Evolutionary conservation across 768 basidiomycete species (phyloP).

Genomic region (Lyophyllum atratum): DNA sequence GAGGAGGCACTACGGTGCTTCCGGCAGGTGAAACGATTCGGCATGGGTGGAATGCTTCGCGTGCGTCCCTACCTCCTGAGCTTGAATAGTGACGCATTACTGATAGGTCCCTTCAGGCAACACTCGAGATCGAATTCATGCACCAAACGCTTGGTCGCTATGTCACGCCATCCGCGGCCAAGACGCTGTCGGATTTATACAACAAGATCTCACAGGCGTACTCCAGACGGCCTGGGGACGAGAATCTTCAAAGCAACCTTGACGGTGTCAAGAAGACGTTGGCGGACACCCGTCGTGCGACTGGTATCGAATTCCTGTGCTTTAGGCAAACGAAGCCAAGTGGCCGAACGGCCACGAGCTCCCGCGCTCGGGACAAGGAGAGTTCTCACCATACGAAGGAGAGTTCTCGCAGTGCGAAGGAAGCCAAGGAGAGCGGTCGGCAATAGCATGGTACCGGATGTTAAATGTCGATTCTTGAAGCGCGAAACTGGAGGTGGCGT

Average conservation of each 20-base stretch:
- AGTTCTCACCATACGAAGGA: slow-evolving; percentile 19
- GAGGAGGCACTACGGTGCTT: slow-evolving; percentile 84
- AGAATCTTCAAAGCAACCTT: slow-evolving; percentile 83
- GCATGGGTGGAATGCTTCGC: slow-evolving; percentile 98
- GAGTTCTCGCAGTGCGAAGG: slow-evolving; percentile 18
- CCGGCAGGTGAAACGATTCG: slow-evolving; percentile 86
- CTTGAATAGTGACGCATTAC: background rate
- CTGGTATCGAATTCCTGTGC: slow-evolving; percentile 93
- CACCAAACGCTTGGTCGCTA: slow-evolving; percentile 94
- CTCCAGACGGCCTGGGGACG: slow-evolving; percentile 79
- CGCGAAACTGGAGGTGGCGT: too few relatives aligned
- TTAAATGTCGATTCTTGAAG: background rate
- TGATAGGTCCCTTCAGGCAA: slow-evolving; percentile 61
- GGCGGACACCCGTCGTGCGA: slow-evolving; percentile 84
- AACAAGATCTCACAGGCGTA: slow-evolving; percentile 95
- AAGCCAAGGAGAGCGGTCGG: slow-evolving; percentile 13
- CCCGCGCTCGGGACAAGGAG: slow-evolving; percentile 22
- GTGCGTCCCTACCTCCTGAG: slow-evolving; percentile 46
- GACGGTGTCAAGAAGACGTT: slow-evolving; percentile 92
- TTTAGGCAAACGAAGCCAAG: slow-evolving; percentile 74
- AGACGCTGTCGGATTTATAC: slow-evolving; percentile 89
- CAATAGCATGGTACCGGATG: background rate
- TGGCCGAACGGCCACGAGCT: slow-evolving; percentile 20
- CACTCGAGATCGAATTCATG: slow-evolving; percentile 98
- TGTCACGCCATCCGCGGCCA: slow-evolving; percentile 77